Evolutionary conservation across 768 basidiomycete species (phyloP).

Genomic region (Collybiopsis luxurians): DNA sequence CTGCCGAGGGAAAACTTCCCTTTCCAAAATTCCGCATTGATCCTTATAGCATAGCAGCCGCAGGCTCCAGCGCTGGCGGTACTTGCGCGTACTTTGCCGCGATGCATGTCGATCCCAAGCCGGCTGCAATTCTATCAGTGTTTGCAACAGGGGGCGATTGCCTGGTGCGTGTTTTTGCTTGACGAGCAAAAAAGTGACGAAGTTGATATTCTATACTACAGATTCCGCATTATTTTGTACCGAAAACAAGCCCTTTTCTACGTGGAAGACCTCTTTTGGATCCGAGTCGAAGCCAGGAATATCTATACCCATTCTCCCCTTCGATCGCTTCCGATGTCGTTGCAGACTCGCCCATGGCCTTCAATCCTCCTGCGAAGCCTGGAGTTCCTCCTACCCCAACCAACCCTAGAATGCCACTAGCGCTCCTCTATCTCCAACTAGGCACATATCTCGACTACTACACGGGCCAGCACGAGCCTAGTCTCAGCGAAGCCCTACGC

Average conservation of each 20-base stretch:
- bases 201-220: conserved; percentile 17
- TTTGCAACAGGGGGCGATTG: conserved; percentile 65
- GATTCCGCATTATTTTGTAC: conserved; percentile 47
- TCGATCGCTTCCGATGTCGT: background rate
- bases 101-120: conserved; percentile 49
- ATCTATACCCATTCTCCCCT: conserved; percentile 39
- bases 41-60: conserved; percentile 42
- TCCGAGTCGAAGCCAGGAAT: conserved; percentile 41
- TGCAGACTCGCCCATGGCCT: background rate
- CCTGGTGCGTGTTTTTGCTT: conserved; percentile 29
- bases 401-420: background rate
- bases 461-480: conserved; percentile 43
- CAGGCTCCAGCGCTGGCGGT: conserved; percentile 61
- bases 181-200: background rate
- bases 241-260: conserved; percentile 37
- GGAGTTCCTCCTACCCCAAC: background rate
- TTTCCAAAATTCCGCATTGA: conserved; percentile 35
- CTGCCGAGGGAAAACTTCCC: background rate
- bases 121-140: conserved; percentile 51
- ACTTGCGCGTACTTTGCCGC: conserved; percentile 63
- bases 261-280: conserved; percentile 55
- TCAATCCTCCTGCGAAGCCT: background rate
- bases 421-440: conserved; percentile 52
- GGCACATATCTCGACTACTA: conserved; percentile 59
- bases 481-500: conserved; percentile 46